Percentiles rank a stretch among this genome's conserved stretches.
Conservation (phyloP, 805 yeast species). For the Saturnispora ahearnii region DNA sequence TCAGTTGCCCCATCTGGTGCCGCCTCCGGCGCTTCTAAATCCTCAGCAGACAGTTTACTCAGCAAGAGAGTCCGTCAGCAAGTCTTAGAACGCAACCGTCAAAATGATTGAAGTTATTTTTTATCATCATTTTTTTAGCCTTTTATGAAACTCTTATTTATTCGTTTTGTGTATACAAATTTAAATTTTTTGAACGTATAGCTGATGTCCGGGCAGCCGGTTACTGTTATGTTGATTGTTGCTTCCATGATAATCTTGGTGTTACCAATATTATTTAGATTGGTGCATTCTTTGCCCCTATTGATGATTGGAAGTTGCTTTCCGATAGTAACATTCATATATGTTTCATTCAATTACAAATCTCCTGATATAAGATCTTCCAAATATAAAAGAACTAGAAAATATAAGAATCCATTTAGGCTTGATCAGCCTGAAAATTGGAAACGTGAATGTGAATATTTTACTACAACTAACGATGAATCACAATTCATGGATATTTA, state of each 20-base stretch:
- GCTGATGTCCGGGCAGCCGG: not conserved
- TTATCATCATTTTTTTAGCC: slow-evolving; percentile 1
- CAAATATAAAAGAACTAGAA: not conserved
- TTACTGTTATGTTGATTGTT: not conserved
- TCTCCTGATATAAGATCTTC: not conserved
- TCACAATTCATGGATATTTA: slow-evolving; percentile 20
- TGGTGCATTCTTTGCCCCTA: slow-evolving; percentile 6
- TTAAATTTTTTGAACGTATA: not conserved
- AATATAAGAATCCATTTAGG: slow-evolving; percentile 16
- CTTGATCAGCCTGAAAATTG: slow-evolving; percentile 22
- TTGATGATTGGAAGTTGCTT: slow-evolving; percentile 13
- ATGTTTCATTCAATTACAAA: not conserved
- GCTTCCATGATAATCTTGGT: slow-evolving; percentile 2
- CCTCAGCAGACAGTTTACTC: slow-evolving; percentile 6
- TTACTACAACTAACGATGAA: slow-evolving; percentile 13
- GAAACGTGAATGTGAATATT: slow-evolving; percentile 18
- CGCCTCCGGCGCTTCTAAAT: slow-evolving; percentile 1
- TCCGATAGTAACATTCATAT: slow-evolving; percentile 8
- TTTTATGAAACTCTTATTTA: not conserved
- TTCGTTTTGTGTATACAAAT: not conserved
- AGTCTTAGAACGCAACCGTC: slow-evolving; percentile 20
- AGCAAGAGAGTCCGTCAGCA: slow-evolving; percentile 18
- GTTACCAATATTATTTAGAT: slow-evolving; percentile 7
- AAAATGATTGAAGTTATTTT: slow-evolving; percentile 6
- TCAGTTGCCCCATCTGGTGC: not conserved